These are phyloP conservation scores for Peronosclerospora sorghi DNA, from an alignment of 352 stramenopile genomes.

Conservation along the genomic window DNA sequence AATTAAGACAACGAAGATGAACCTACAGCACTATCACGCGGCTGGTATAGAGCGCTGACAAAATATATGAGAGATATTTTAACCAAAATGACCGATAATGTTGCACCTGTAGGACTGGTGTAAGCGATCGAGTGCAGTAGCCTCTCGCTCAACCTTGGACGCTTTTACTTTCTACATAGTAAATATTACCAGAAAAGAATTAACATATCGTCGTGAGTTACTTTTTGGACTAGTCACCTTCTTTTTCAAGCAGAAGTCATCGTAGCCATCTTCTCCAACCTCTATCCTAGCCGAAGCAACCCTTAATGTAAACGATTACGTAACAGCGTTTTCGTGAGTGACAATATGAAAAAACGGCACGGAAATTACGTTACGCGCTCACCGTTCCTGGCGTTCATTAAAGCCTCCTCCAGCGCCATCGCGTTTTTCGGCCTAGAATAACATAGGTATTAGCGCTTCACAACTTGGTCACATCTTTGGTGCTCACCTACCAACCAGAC, in stretches of 20 bases:
- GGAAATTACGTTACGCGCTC: background rate
- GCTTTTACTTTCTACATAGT: conserved; percentile 42
- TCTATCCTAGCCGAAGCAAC: conserved; percentile 66
- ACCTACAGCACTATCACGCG: conserved; percentile 11
- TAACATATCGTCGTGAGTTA: background rate
- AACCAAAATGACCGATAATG: no score
- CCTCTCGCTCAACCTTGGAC: conserved; percentile 66
- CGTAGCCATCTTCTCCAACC: conserved; percentile 78
- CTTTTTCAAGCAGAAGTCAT: conserved; percentile 80
- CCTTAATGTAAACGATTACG: conserved; percentile 10
- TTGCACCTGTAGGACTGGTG: conserved; percentile 70
- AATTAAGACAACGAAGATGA: conserved; percentile 1
- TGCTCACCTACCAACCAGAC: conserved; percentile 37
- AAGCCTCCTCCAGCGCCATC: conserved; percentile 74
- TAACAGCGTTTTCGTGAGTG: background rate
- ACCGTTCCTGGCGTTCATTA: conserved; percentile 78
- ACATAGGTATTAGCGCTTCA: background rate
- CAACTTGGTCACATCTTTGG: background rate
- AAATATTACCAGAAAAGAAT: background rate
- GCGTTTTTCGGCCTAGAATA: conserved; percentile 55
- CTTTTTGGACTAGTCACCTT: conserved; percentile 25
- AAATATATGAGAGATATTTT: background rate
- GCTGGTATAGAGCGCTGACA: conserved; percentile 40
- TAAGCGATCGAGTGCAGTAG: conserved; percentile 63
- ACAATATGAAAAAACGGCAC: background rate